Evolutionary conservation across 106 monocot genomes (phyloP).

Genomic region (Dactylorhiza incarnata): DNA sequence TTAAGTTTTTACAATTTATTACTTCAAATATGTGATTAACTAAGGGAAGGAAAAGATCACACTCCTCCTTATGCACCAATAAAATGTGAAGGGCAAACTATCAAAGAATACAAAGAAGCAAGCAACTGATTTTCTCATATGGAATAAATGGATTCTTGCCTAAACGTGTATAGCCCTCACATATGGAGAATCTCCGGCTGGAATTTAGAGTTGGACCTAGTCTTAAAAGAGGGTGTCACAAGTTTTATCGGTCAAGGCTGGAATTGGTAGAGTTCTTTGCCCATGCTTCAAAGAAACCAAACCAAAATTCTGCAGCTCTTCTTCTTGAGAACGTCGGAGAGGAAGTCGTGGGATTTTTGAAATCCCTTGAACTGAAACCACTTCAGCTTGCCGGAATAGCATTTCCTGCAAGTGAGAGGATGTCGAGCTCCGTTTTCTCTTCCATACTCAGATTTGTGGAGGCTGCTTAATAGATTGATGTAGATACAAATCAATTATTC

Average conservation of each 20-base stretch:
- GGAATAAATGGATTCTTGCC: not conserved
- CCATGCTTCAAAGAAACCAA: not conserved
- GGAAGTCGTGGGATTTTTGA: not conserved
- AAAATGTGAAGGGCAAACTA: not conserved
- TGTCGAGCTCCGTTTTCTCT: not conserved
- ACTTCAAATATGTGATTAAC: not conserved
- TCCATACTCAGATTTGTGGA: too few relatives aligned
- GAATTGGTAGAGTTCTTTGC: not conserved
- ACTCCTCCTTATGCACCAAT: not conserved
- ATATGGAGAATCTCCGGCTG: conserved; percentile 9
- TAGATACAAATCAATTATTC: too few relatives aligned
- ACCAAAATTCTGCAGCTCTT: too few relatives aligned
- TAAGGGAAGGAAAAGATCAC: not conserved
- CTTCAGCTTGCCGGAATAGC: not conserved
- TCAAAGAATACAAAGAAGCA: conserved; percentile 1
- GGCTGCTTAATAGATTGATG: too few relatives aligned
- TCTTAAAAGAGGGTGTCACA: not conserved
- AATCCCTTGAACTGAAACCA: not conserved
- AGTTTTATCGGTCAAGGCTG: not conserved
- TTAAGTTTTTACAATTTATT: not conserved
- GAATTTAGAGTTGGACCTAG: not conserved
- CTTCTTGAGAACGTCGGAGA: not conserved
- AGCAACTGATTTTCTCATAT: not conserved
- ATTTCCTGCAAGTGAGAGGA: not conserved
- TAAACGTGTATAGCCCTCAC: conserved; percentile 4